Base-by-base conservation (phyloP, 768 basidiomycete species). In the Glaciozyma antarctica region DNA sequence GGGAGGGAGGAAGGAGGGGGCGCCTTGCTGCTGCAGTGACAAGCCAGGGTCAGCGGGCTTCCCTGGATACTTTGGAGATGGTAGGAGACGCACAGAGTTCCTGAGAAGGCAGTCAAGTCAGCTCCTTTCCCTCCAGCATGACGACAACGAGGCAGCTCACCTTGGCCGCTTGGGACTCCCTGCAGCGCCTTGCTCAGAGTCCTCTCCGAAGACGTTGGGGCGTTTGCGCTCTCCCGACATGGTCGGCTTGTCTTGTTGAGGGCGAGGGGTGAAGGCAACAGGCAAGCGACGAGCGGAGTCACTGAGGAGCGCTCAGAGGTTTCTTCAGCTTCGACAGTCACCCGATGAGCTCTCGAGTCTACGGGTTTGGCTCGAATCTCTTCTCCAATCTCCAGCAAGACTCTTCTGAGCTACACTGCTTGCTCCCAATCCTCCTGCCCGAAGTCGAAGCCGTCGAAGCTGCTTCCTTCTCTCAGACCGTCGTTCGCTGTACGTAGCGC, bases 141-240 rank as follows among this genome's bases (percentile, higher is more conserved):
- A n/a, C 13, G 49, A 24, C 15, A 52, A 38, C 15, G 24, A 5
- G 28, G 51, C 21, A 16, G 61, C 70, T 49, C 26, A 72, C 71
- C 51, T 65, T 4, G 64, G 63, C 30, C 59, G 61, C 64, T 72
- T 72, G 3, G 68, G 58, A 30, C 56, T 49, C 8, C 63, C 60
- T 0, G 53, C 49, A 5, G 56, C 58, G 10, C 30, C 45, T 22
- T 38, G 21, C 17, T 49, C 45, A 9, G 52, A 53, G n/a, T 60
- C 54, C 17, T 63, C 68, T 21, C 61, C 69, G 41, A 67, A 64
- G 19, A 70, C 47, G 63, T 70, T 65, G 15, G 66, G 41, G 1
- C 69, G 63, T 51, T 70, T 70, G 55, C 63, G 54, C 17, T 69
- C 63, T 10, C 61, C 51, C 22, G 17, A 38, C 17, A 13, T 28